phyloP scores from a whole-genome alignment of 2,329 filamentous ascomycete species.

The Hypoxylon sp. region DNA sequence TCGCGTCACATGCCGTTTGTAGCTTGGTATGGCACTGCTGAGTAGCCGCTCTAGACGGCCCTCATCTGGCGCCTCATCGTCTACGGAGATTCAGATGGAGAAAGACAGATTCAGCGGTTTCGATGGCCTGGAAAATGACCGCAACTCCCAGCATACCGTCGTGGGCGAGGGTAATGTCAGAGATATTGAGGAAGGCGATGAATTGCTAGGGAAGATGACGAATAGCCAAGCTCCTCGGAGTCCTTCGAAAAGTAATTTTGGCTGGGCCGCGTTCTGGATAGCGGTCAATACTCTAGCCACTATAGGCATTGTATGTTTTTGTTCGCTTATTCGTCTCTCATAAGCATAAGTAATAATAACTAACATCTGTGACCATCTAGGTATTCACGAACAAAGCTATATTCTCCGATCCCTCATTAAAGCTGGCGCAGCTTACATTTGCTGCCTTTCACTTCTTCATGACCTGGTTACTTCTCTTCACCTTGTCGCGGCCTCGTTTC shows the following conservation, averaged over 20 bases:
- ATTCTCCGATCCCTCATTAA: slow-evolving; percentile 72
- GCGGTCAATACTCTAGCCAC: slow-evolving; percentile 72
- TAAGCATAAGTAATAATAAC: slow-evolving; percentile 35
- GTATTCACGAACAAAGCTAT: slow-evolving; percentile 79
- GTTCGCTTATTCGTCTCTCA: background rate
- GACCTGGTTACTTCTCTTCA: slow-evolving; percentile 73
- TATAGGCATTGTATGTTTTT: slow-evolving; percentile 68
- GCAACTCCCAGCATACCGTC: slow-evolving; percentile 49
- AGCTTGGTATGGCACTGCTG: slow-evolving; percentile 44
- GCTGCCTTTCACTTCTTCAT: slow-evolving; percentile 77
- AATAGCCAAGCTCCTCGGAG: slow-evolving; percentile 50
- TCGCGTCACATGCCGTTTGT: slow-evolving; percentile 27
- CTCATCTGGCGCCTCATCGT: slow-evolving; percentile 53
- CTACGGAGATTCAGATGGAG: slow-evolving; percentile 52
- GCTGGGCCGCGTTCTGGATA: slow-evolving; percentile 66
- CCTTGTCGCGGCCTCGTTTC: slow-evolving; percentile 69
- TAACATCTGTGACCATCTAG: slow-evolving; percentile 54
- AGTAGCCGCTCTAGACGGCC: slow-evolving; percentile 34
- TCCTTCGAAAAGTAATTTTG: slow-evolving; percentile 54
- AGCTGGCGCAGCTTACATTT: slow-evolving; percentile 73
- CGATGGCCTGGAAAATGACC: slow-evolving; percentile 51
- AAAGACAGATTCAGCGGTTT: slow-evolving; percentile 49
- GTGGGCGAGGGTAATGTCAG: slow-evolving; percentile 53
- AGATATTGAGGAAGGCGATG: slow-evolving; percentile 57
- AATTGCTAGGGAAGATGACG: slow-evolving; percentile 54